A percentile compares a stretch with the other conserved stretches of the same genome.
These are phyloP conservation scores for Carnegiea gigantea DNA, from an alignment of 179 eudicot genomes.

Conservation along the genomic window DNA sequence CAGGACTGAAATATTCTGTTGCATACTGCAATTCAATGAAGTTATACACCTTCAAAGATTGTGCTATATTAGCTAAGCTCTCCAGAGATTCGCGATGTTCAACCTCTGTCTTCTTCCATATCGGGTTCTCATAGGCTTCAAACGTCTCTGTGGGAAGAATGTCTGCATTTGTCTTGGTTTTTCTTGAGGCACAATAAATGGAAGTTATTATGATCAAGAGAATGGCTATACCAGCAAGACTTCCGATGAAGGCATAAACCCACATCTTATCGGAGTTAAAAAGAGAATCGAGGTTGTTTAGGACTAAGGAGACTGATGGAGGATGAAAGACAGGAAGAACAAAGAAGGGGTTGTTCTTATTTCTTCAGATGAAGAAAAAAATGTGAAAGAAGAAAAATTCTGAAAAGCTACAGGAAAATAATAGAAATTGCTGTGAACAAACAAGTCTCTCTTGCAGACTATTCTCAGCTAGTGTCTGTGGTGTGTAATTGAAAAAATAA, in stretches of 20 bases:
- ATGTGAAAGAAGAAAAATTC: neutral
- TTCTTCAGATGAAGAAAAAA: neutral
- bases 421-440: neutral
- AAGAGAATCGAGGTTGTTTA: slow-evolving; percentile 1
- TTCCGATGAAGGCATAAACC: slow-evolving; percentile 46
- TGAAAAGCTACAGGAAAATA: neutral
- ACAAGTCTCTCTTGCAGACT: slow-evolving; percentile 20
- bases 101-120: slow-evolving; percentile 47
- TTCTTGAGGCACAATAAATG: slow-evolving; percentile 39
- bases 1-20: slow-evolving; percentile 63
- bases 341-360: neutral
- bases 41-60: slow-evolving; percentile 61
- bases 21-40: slow-evolving; percentile 66
- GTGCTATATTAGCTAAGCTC: slow-evolving; percentile 62
- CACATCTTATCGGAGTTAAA: slow-evolving; percentile 25
- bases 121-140: slow-evolving; percentile 59
- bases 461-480: slow-evolving; percentile 16
- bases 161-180: slow-evolving; percentile 41
- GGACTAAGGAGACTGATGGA: neutral
- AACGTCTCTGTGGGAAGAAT: slow-evolving; percentile 46
- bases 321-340: neutral
- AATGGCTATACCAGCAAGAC: slow-evolving; percentile 41
- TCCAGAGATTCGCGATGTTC: slow-evolving; percentile 58
- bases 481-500: neutral
- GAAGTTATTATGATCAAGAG: slow-evolving; percentile 28